Base-by-base conservation (phyloP, 345 rosid species). In the Acer saccharum region DNA sequence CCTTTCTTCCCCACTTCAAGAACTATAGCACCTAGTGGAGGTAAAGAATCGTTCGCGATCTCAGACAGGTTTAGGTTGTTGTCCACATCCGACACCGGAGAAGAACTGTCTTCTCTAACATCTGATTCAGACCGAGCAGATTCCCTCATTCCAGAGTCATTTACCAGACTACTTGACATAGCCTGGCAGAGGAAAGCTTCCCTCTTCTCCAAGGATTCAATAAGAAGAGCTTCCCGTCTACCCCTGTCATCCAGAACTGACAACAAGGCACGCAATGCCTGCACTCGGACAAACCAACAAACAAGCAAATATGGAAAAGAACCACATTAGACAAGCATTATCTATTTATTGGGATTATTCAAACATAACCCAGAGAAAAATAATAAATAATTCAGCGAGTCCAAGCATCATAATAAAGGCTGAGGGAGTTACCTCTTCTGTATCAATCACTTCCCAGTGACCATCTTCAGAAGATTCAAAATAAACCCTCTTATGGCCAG, bases 401-500 rank as follows among this genome's bases (percentile, higher is more conserved):
- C 10, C 14, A 64, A 18, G 32, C 27, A 46, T 62, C 62, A 57
- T 21, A 65, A 78, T 25, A 58, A 69, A 48, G 61, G 64, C 20
- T 10, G 25, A 41, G 57, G 76, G 81, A 25, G 67, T 74, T 86
- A 94, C 99, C 95, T 94, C 97, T 87, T 83, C 87, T 20, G 90
- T 83, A 83, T 90, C 95, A 74, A 96, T 88, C 76, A 96, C 92
- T 87, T 91, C 91, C 99, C 99, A 96, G 86, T 89, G 95, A 74
- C 99, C 98, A 86, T 94, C 97, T 87, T 96, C 98, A 75, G 98
- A 94, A 75, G 99, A 96, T 85, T 96, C 99, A 82, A 94, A 91
- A 82, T 92, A 96, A 77, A 96, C 87, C 82, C 97, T 91, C 87
- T 83, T 94, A 84, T 96, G 99, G 61, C 99, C 99, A 32, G 98